A percentile compares a stretch with the other conserved stretches of the same genome.
Evolutionary conservation across 1,284 basidiomycete species (phyloP).

Genomic region (Ceratobasidium sp.): DNA sequence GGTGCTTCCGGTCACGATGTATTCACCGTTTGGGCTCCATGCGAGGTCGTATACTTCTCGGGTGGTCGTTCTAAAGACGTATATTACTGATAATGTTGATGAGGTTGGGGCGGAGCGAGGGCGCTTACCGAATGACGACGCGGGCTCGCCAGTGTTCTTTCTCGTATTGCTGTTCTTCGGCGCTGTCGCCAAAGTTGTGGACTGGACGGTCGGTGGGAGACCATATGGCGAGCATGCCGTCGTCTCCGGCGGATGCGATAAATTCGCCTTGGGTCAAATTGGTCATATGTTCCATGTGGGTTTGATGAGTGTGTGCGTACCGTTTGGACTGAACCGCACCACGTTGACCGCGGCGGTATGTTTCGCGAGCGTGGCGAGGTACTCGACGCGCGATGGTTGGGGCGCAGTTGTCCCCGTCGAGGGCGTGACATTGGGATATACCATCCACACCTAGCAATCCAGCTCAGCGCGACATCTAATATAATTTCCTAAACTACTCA

Average conservation of each 20-base stretch:
- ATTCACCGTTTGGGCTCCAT: slow-evolving; percentile 96
- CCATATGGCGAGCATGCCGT: slow-evolving; percentile 98
- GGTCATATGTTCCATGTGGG: too few relatives aligned
- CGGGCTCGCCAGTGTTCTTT: slow-evolving; percentile 96
- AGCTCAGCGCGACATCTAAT: not conserved
- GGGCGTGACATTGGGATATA: slow-evolving; percentile 84
- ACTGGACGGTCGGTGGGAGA: slow-evolving; percentile 81
- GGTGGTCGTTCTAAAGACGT: slow-evolving; percentile 69
- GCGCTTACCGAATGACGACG: slow-evolving; percentile 80
- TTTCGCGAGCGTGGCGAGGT: slow-evolving; percentile 90
- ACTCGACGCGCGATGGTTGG: slow-evolving; percentile 92
- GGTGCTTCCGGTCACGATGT: slow-evolving; percentile 93
- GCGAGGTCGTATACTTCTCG: slow-evolving; percentile 98
- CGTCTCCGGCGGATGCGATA: slow-evolving; percentile 94
- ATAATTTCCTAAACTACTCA: slow-evolving; percentile 59
- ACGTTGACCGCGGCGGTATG: slow-evolving; percentile 98
- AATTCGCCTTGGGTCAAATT: slow-evolving; percentile 67
- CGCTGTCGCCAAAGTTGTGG: slow-evolving; percentile 77
- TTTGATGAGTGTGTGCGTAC: slow-evolving; percentile 58
- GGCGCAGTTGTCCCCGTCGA: slow-evolving; percentile 58
- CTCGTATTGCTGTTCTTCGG: slow-evolving; percentile 87
- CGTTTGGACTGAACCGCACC: slow-evolving; percentile 94
- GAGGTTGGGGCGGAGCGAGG: not conserved
- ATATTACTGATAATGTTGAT: not conserved
- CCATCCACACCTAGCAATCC: slow-evolving; percentile 83